A percentile compares a stretch with the other conserved stretches of the same genome.
Conservation (phyloP, 1,139 yeast species). For the Scheffersomyces lignicola region DNA sequence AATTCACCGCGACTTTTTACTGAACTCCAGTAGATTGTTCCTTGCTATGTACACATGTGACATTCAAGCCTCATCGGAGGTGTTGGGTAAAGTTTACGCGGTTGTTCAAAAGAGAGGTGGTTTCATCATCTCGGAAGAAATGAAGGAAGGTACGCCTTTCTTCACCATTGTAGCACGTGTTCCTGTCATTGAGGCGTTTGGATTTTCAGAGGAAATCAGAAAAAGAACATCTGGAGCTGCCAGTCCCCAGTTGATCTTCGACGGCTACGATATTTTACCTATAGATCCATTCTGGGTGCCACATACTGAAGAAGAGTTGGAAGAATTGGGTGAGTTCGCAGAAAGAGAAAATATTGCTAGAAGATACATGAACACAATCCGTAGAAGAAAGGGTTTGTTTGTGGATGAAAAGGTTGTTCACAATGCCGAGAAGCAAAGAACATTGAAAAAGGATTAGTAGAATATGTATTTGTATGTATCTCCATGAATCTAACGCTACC, state of each 20-base stretch:
- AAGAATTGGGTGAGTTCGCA: slow-evolving; percentile 88
- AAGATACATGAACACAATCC: slow-evolving; percentile 74
- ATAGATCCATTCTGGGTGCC: slow-evolving; percentile 99
- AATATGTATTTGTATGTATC: no score
- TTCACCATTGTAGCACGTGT: slow-evolving; percentile 82
- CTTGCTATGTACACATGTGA: slow-evolving; percentile 94
- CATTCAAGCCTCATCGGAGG: slow-evolving; percentile 93
- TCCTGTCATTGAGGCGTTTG: slow-evolving; percentile 96
- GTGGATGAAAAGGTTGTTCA: slow-evolving; percentile 88
- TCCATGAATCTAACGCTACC: neutral
- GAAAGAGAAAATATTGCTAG: slow-evolving; percentile 91
- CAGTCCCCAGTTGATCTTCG: slow-evolving; percentile 88
- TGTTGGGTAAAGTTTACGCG: slow-evolving; percentile 90
- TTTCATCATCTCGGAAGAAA: slow-evolving; percentile 80
- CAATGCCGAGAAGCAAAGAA: slow-evolving; percentile 92
- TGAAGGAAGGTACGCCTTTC: slow-evolving; percentile 98
- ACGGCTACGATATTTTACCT: slow-evolving; percentile 83
- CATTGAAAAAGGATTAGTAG: slow-evolving; percentile 62
- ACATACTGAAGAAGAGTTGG: slow-evolving; percentile 95
- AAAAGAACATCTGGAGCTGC: slow-evolving; percentile 97
- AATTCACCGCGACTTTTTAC: slow-evolving; percentile 67
- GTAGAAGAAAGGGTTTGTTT: slow-evolving; percentile 86
- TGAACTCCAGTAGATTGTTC: slow-evolving; percentile 85
- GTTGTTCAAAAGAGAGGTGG: slow-evolving; percentile 92
- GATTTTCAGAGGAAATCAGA: slow-evolving; percentile 92